Evolutionary conservation across 805 yeast genomes (phyloP), one percentile per base, ranked within the genome.

Genomic region (Starmerella asiatica): DNA sequence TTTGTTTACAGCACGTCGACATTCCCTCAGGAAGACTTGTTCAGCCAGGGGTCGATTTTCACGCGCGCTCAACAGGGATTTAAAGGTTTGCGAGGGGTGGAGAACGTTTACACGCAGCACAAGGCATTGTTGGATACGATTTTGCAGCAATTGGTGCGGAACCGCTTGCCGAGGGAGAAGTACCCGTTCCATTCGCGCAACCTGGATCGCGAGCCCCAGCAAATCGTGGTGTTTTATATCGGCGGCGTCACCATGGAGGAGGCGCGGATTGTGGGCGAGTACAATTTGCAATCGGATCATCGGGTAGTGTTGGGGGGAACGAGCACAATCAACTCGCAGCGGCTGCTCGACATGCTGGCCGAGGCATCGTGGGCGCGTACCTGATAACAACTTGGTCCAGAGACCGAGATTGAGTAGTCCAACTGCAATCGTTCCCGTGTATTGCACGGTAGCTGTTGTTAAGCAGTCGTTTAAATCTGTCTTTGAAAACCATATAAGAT

Each of bases 161-260:
- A 69, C 31, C 62, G 62, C 45, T 56, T 73, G 32, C 54, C 60
- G 18, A 52, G 56, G 14, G 49, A 52, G 17, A 52, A 56, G 34
- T 70, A 67, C 47, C 75, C 73, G 20, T 64, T 69, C 20, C 57
- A 68, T 38, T 64, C 65, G 23, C 36, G 42, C 14, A 58, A 65
- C 29, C 53, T 50, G 11, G 61, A 59, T 21, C 52, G 52, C 34
- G 44, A 49, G 33, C 50, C 56, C 16, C 54, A 56, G 3, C 61
- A 60, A 34, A 52, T 62, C 14, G 47, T 65, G 21, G 59, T 65
- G 17, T 63, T 61, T 40, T 52, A 63, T 15, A 73, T 83, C 37
- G 97, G 96, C 5, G 98, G 98, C 14, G 79, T 72, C 2, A 88
- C 97, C 1, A 84, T 74, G 56, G 97, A 88, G 58, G 99, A 91